A percentile compares a stretch with the other conserved stretches of the same genome.
These are phyloP conservation scores for Trichoderma koningiopsis DNA, from an alignment of 2,329 filamentous ascomycete genomes.

Conservation along the genomic window DNA sequence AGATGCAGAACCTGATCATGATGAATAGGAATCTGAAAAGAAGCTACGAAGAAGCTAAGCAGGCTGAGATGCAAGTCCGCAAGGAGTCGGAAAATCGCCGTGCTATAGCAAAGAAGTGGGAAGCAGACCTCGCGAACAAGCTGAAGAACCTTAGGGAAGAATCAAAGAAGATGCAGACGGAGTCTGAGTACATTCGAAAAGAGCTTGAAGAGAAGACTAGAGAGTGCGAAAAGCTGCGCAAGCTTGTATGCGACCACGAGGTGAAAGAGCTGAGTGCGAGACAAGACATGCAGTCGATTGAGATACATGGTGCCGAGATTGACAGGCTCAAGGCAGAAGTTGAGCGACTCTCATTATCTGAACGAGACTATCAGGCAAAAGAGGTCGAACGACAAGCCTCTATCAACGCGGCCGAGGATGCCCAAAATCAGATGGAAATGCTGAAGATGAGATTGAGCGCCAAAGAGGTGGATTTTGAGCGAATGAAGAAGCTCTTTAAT, in stretches of 20 bases:
- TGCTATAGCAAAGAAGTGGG: constrained; percentile 75
- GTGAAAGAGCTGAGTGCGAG: constrained; percentile 65
- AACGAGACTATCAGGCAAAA: constrained; percentile 65
- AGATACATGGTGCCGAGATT: constrained; percentile 62
- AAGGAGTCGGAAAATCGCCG: constrained; percentile 73
- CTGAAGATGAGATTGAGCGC: constrained; percentile 60
- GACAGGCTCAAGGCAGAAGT: constrained; percentile 62
- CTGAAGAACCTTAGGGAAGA: constrained; percentile 69
- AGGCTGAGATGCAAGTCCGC: constrained; percentile 67
- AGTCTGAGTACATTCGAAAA: constrained; percentile 58
- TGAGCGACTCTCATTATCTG: constrained; percentile 59
- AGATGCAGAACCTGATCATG: constrained; percentile 79
- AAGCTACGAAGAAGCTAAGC: constrained; percentile 72
- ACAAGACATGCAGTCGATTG: constrained; percentile 65
- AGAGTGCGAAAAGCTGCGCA: constrained; percentile 66
- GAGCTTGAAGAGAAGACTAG: constrained; percentile 60
- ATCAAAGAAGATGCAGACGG: constrained; percentile 63
- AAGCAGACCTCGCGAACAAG: constrained; percentile 69
- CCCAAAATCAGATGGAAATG: constrained; percentile 60
- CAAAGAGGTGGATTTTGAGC: constrained; percentile 50
- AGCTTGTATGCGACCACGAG: constrained; percentile 68
- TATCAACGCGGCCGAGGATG: constrained; percentile 59
- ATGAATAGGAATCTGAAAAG: constrained; percentile 73
- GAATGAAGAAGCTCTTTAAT: constrained; percentile 48
- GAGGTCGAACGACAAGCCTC: constrained; percentile 62